A percentile compares a stretch with the other conserved stretches of the same genome.
phyloP scores from a whole-genome alignment of 805 yeast genomes.

The Torulaspora gathmanii region DNA sequence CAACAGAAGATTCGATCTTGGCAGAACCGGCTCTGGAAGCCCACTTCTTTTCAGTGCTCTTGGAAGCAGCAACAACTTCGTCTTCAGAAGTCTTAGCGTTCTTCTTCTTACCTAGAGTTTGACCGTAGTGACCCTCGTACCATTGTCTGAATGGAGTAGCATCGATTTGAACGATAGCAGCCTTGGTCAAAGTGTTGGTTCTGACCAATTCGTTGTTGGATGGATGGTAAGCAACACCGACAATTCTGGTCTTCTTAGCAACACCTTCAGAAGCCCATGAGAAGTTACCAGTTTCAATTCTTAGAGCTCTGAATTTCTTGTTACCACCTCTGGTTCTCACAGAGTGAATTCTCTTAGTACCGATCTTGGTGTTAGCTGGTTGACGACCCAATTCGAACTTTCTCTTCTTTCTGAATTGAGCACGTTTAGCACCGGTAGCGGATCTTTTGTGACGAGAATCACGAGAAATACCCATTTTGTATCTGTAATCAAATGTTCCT shows the following conservation, averaged over 20 bases:
- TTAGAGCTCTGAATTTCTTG: constrained; percentile 99
- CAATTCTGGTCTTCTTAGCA: constrained; percentile 98
- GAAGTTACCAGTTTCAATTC: constrained; percentile 98
- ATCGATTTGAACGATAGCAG: constrained; percentile 98
- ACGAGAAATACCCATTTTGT: constrained; percentile 99
- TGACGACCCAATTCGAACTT: constrained; percentile 99
- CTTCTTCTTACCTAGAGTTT: constrained; percentile 82
- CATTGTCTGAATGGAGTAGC: constrained; percentile 99
- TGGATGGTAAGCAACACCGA: constrained; percentile 97
- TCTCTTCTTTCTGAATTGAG: constrained; percentile 99
- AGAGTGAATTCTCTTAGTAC: constrained; percentile 96
- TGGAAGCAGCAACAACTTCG: constrained; percentile 63
- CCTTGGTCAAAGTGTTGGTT: constrained; percentile 98
- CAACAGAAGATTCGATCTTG: constrained; percentile 84
- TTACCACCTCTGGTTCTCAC: constrained; percentile 99
- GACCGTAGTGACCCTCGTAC: constrained; percentile 98
- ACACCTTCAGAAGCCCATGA: constrained; percentile 99
- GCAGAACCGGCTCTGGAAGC: constrained; percentile 87
- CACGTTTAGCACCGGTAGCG: constrained; percentile 99
- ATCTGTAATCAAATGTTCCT: constrained; percentile 15
- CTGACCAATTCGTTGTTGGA: constrained; percentile 99
- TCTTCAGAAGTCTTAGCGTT: constrained; percentile 43
- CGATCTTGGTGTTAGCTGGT: constrained; percentile 98
- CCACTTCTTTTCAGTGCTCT: constrained; percentile 83
- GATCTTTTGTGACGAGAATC: constrained; percentile 99